Evolutionary conservation across 2,329 filamentous ascomycete genomes (phyloP), one percentile per base, ranked within the genome.

Genomic region (Thielaviopsis euricoi): DNA sequence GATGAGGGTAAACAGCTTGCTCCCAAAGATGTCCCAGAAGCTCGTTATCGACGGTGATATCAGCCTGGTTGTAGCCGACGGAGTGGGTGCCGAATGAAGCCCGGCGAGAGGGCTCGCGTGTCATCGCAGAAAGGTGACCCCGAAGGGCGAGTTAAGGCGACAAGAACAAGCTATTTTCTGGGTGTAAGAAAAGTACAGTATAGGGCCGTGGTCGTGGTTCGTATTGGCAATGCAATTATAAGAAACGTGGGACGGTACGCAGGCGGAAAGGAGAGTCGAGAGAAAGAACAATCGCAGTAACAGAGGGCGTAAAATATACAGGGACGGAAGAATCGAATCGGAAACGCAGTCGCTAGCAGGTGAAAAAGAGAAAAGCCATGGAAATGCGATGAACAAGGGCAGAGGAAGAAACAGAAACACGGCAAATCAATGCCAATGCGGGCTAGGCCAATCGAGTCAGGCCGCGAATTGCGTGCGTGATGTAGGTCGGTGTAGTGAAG

Each of bases 1-100:
- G 70, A 55, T 76, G 74, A 48, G 78, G 73, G 63, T 84, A 83
- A 1, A 76, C 75, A 3, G 78, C 78, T 57, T 79, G 74, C 62
- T 80, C 77, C 81, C 81, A 85, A 33, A 85, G 73, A 12, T 76
- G 77, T 54, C 75, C 75, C 21, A 82, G 67, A 54, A 82, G 65
- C 58, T 80, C 77, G 29, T 69, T 64, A 26, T 78, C 76, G 55
- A 66, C 64, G 58, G 55, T 51, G 15, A 55, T 33, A 13, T 53
- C 46, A 23, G 46, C 37, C 43, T 55, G 56, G 23, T 17, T 43
- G 37, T 29, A 21, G 22, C 22, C 6, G 13, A 43, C 15, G 37
- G 37, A 7, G 7, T n/a, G 19, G 10, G 58, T 54, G 22, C 52
- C 52, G 46, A 58, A 53, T n/a, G 49, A 53, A 23, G 52, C 52